Conservation (phyloP, 2,329 filamentous ascomycete species). For the Penicillium sp. region DNA sequence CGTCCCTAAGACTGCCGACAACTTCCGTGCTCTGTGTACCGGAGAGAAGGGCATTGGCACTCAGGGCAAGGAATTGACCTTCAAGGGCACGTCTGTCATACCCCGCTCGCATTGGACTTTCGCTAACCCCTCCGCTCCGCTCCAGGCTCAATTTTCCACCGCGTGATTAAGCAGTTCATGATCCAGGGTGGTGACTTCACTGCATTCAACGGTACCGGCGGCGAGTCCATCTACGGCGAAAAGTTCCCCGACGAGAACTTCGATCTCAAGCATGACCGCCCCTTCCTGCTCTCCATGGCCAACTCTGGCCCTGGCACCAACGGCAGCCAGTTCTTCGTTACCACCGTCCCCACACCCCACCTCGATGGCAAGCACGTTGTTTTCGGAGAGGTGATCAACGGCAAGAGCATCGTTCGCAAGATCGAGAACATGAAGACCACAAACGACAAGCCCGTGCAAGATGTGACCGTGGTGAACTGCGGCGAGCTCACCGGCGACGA, state of each 20-base stretch:
- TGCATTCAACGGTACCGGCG: conserved; percentile 87
- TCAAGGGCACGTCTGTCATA: conserved; percentile 62
- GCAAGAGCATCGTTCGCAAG: conserved; percentile 86
- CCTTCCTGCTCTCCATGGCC: conserved; percentile 95
- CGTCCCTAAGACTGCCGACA: conserved; percentile 93
- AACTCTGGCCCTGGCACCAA: conserved; percentile 96
- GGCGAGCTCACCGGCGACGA: conserved; percentile 77
- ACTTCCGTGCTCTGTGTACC: conserved; percentile 92
- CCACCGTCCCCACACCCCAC: conserved; percentile 91
- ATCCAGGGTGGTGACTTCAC: conserved; percentile 98
- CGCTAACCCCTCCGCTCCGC: conserved; percentile 2
- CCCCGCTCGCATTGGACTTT: neutral
- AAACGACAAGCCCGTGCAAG: conserved; percentile 74
- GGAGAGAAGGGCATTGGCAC: conserved; percentile 88
- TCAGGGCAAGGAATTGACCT: conserved; percentile 81
- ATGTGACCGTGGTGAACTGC: conserved; percentile 77
- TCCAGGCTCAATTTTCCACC: conserved; percentile 80
- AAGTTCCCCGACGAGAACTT: conserved; percentile 99
- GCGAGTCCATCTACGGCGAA: conserved; percentile 94
- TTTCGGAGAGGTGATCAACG: conserved; percentile 89
- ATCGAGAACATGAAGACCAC: conserved; percentile 82
- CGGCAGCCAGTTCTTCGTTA: conserved; percentile 97
- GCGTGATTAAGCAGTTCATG: conserved; percentile 99
- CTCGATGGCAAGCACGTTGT: conserved; percentile 97
- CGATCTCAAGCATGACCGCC: conserved; percentile 83